These are phyloP conservation scores for Lantana camara DNA, from an alignment of 257 asterid species.

Conservation along the genomic window DNA sequence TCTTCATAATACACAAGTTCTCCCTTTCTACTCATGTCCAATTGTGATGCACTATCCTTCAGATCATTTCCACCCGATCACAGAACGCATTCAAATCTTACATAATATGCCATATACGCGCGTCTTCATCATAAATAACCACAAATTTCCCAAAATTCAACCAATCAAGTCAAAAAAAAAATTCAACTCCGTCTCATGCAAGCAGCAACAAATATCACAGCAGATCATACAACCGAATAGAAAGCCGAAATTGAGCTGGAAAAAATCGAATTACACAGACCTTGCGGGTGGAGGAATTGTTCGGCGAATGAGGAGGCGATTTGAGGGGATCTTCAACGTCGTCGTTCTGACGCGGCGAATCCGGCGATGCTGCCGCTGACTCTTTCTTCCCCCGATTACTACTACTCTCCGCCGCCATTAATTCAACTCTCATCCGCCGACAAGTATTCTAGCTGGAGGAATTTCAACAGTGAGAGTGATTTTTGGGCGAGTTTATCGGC, in stretches of 20 bases:
- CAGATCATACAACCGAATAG: not conserved
- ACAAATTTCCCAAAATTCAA: slow-evolving; percentile 14
- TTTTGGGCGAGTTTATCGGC: slow-evolving; percentile 28
- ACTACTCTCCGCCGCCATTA: slow-evolving; percentile 74
- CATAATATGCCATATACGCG: not conserved
- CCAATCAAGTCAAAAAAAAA: slow-evolving; percentile 2
- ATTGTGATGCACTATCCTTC: not conserved
- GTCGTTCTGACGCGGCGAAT: slow-evolving; percentile 48
- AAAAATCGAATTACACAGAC: slow-evolving; percentile 27
- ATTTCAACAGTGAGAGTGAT: slow-evolving; percentile 19
- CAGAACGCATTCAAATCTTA: slow-evolving; percentile 15
- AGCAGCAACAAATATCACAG: slow-evolving; percentile 8
- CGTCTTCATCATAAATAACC: not conserved
- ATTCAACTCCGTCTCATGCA: slow-evolving; percentile 12
- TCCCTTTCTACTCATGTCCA: not conserved
- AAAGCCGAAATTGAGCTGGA: too few relatives aligned
- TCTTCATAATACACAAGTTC: not conserved
- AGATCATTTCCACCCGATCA: slow-evolving; percentile 8
- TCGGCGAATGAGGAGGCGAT: slow-evolving; percentile 78
- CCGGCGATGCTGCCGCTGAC: slow-evolving; percentile 50
- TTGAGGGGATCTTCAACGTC: slow-evolving; percentile 77
- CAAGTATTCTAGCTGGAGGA: slow-evolving; percentile 25
- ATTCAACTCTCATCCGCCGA: slow-evolving; percentile 45
- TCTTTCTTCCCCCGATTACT: slow-evolving; percentile 62
- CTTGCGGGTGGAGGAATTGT: slow-evolving; percentile 85